A percentile compares a stretch with the other conserved stretches of the same genome.
Evolutionary conservation across 208 protist species (phyloP).

Genomic region (Crithidia brevicula): DNA sequence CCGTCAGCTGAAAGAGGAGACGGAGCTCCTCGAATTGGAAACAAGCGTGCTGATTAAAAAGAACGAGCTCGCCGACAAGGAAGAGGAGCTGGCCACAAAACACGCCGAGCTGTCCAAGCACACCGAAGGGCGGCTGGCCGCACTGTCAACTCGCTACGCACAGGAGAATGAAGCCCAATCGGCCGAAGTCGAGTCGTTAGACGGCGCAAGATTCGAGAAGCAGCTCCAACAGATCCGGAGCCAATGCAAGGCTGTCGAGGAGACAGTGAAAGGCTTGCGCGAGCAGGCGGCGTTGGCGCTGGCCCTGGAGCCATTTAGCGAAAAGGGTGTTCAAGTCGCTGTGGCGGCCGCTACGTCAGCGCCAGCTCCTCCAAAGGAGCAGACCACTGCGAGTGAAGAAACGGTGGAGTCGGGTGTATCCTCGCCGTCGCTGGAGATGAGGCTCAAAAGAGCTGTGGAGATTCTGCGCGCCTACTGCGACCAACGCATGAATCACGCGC

Average conservation of each 20-base stretch:
- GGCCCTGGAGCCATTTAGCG: conserved; percentile 30
- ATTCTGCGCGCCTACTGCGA: conserved; percentile 50
- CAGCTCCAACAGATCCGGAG: conserved; percentile 41
- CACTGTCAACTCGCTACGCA: conserved; percentile 32
- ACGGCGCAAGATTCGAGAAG: conserved; percentile 37
- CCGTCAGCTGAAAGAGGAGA: conserved; percentile 59
- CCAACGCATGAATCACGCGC: conserved; percentile 35
- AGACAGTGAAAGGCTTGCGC: conserved; percentile 27
- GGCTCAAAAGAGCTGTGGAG: conserved; percentile 29
- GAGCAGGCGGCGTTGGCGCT: conserved; percentile 37
- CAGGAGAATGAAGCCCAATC: conserved; percentile 27
- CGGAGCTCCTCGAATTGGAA: conserved; percentile 61
- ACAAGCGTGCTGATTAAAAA: conserved; percentile 53
- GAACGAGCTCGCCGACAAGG: conserved; percentile 45
- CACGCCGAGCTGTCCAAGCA: conserved; percentile 27
- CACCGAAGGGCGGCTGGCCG: conserved; percentile 34
- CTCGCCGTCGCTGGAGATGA: conserved; percentile 14
- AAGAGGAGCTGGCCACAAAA: conserved; percentile 32
- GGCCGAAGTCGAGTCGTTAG: conserved; percentile 41
- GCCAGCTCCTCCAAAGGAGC: not conserved
- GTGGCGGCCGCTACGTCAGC: not conserved
- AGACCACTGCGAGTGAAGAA: not conserved
- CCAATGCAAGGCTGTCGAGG: conserved; percentile 4
- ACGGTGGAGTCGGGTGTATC: not conserved
- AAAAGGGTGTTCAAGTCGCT: conserved; percentile 31